Conservation (phyloP, 1,284 basidiomycete species). For the Moniliella sp. region DNA sequence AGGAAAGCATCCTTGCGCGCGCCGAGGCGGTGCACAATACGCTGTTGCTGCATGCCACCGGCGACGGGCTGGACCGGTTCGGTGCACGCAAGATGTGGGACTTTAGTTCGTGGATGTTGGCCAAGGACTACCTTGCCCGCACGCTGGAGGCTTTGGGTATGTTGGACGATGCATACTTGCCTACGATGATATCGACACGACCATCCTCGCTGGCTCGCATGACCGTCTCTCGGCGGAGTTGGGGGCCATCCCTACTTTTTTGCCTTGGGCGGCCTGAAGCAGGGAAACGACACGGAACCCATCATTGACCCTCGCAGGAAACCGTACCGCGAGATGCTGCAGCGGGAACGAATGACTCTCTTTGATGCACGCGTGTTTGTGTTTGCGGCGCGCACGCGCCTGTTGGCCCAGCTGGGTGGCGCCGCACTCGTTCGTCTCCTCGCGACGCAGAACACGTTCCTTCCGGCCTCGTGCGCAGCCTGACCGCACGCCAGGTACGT, state of each 20-base stretch:
- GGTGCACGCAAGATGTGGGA: neutral
- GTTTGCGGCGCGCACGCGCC: slow-evolving; percentile 58
- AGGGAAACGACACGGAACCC: slow-evolving; percentile 56
- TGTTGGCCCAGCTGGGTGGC: slow-evolving; percentile 48
- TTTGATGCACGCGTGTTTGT: slow-evolving; percentile 85
- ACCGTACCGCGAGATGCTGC: slow-evolving; percentile 65
- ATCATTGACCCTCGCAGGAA: slow-evolving; percentile 61
- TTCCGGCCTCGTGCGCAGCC: too few relatives aligned
- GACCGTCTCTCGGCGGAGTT: neutral
- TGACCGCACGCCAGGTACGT: too few relatives aligned
- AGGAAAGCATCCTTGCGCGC: neutral
- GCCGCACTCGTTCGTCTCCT: neutral
- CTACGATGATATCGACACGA: neutral
- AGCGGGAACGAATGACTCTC: slow-evolving; percentile 70
- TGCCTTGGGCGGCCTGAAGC: slow-evolving; percentile 5
- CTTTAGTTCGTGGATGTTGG: neutral
- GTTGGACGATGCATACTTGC: slow-evolving; percentile 1
- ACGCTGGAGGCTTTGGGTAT: slow-evolving; percentile 1
- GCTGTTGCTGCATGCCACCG: neutral
- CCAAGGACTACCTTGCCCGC: neutral
- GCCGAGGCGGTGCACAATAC: neutral
- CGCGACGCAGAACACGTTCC: too few relatives aligned
- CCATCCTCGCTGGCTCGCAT: neutral
- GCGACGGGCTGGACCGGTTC: neutral
- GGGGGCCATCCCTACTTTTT: neutral